Conservation (phyloP, 2,329 filamentous ascomycete genomes). For the Aspergillus pseudonomiae region DNA sequence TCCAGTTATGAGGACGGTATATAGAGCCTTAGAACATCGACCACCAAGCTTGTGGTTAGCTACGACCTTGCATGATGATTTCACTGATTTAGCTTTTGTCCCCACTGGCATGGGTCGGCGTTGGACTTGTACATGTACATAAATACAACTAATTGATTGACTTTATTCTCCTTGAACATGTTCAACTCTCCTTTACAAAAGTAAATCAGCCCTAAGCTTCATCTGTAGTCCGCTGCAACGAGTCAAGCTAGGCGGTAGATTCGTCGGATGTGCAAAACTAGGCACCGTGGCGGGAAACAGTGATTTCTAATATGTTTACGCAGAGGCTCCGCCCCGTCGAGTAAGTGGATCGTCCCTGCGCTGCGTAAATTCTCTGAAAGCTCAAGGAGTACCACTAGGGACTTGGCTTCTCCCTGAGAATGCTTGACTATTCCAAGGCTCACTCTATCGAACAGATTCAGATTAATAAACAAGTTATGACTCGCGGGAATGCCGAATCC, state of each 20-base stretch:
- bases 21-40: neutral
- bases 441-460: neutral
- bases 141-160: neutral
- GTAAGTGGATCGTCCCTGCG: neutral
- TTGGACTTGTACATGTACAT: neutral
- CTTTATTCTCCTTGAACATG: neutral
- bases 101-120: neutral
- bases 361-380: too few species aligned
- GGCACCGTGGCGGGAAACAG: too few species aligned
- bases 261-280: too few species aligned
- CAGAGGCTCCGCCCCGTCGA: too few species aligned
- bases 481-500: too few species aligned
- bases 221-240: neutral
- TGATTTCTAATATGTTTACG: neutral
- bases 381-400: too few species aligned
- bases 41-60: neutral
- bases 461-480: neutral
- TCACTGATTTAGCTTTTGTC: neutral
- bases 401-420: neutral
- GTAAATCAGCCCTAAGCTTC: neutral
- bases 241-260: neutral
- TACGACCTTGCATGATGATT: neutral
- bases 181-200: neutral
- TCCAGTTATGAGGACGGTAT: slow-evolving; percentile 62
- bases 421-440: neutral